Conservation (phyloP, 306 rosid species). For the Vigna mungo region DNA sequence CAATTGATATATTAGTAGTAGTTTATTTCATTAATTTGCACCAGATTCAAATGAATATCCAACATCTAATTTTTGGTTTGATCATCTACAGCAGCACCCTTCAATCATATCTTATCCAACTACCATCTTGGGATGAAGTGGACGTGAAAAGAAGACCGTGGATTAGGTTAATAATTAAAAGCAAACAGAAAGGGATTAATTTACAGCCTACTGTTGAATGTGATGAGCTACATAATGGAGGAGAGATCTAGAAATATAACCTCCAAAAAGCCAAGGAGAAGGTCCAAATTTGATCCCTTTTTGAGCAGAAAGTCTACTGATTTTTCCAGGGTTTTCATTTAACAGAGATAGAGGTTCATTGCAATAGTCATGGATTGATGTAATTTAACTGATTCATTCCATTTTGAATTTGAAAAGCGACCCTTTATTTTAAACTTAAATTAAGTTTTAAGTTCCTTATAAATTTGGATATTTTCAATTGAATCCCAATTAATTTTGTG, state of each 20-base stretch:
- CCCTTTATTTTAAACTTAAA: not conserved
- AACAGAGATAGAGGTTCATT: not conserved
- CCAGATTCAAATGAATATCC: not conserved
- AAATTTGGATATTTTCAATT: too few species aligned
- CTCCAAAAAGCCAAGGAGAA: not conserved
- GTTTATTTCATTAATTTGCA: constrained; percentile 4
- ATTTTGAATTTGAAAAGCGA: not conserved
- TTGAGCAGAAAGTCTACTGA: not conserved
- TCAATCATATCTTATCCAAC: constrained; percentile 2
- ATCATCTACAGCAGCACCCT: not conserved
- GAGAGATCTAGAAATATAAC: not conserved
- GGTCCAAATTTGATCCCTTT: not conserved
- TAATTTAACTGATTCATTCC: not conserved
- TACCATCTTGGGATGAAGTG: not conserved
- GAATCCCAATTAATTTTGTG: too few species aligned
- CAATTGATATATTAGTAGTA: not conserved
- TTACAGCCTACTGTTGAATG: constrained; percentile 15
- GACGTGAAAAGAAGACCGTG: not conserved
- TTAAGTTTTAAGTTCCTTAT: too few species aligned
- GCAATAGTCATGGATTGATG: not conserved
- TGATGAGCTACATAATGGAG: not conserved
- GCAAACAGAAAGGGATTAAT: not conserved
- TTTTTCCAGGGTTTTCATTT: constrained; percentile 1
- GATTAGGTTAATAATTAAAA: not conserved
- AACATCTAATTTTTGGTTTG: not conserved